Evolutionary conservation across 1,284 basidiomycete genomes (phyloP).

Genomic region (Hypsizygus ulmarius): DNA sequence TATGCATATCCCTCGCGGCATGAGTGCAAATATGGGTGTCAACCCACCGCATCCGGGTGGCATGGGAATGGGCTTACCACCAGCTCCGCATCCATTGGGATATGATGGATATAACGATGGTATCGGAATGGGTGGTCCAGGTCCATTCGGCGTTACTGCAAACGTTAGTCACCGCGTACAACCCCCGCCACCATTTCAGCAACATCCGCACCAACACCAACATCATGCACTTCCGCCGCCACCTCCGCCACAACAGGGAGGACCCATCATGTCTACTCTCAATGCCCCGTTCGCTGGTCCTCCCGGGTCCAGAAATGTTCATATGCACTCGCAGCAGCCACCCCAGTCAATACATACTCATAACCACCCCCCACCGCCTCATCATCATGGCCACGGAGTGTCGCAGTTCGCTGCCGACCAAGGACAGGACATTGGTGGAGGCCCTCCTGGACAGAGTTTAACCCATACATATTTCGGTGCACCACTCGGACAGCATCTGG

Average conservation of each 20-base stretch:
- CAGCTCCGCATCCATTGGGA: background rate
- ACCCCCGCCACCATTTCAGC: constrained; percentile 13
- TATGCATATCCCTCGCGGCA: constrained; percentile 10
- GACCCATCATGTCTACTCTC: constrained; percentile 8
- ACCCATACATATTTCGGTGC: constrained; percentile 17
- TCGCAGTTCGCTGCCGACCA: background rate
- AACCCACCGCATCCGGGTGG: constrained; percentile 15
- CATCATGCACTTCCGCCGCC: constrained; percentile 9
- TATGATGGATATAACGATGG: constrained; percentile 18
- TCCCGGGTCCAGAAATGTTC: constrained; percentile 17
- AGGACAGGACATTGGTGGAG: background rate
- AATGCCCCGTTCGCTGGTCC: constrained; percentile 12
- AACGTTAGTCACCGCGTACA: constrained; percentile 10
- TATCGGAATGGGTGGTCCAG: constrained; percentile 1
- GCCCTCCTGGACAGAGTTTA: constrained; percentile 21
- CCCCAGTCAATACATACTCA: constrained; percentile 17
- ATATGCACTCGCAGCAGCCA: constrained; percentile 13
- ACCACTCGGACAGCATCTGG: constrained; percentile 3
- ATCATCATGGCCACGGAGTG: constrained; percentile 7
- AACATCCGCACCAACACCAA: constrained; percentile 12
- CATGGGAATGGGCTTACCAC: constrained; percentile 28
- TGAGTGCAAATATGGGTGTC: background rate
- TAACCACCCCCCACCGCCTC: constrained; percentile 5
- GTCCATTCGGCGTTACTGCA: constrained; percentile 4
- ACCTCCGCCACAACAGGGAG: background rate